Base-by-base conservation (phyloP, 345 rosid species). In the Cardamine chenopodiifolia region DNA sequence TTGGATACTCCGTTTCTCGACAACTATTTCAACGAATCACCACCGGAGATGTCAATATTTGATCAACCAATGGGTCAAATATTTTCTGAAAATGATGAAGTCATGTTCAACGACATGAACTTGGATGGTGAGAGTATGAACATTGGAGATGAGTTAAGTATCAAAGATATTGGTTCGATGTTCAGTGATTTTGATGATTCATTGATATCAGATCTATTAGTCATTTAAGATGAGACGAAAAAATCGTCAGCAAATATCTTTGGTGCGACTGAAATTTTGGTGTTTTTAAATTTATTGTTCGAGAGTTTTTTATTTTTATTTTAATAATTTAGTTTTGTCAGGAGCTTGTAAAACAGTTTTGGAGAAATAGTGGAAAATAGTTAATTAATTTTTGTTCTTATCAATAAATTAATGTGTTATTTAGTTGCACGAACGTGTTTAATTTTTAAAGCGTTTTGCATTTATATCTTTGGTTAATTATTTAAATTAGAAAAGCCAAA, bases 131-230 rank as follows among this genome's bases (percentile, higher is more conserved):
- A 55, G 12, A 62, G 8, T 74, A 73, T 28, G 79, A 83, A 70
- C 86, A 88, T 25, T 71, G 76, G 15, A 19, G 68, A 81, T 35
- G 80, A 73, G 19, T 81, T 80, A 20, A 39, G 74, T 8, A 72
- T 80, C 22, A 79, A 83, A 70, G 91, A 88, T 17, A 73, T 84
- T 37, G 80, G 77, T 5, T 53, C 80, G 2, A 53, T 85, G 66
- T 93, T 88, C 56, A 82, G 85, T 79, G 97, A 93, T 62, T 76
- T 93, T 63, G 95, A 88, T 28, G 98, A 93, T 70, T 81, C 89
- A 63, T 85, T 91, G 71, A 74, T 81, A 57, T 68, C 90, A 50
- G 80, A 71, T 87, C 85, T 81, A 82, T 84, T 77, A 62, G 91
- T 83, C 80, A 81, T 77, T 54, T 78, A 73, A 71, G 54, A 75